phyloP scores from a whole-genome alignment of 768 basidiomycete species.

The Wakefieldia striispora region DNA sequence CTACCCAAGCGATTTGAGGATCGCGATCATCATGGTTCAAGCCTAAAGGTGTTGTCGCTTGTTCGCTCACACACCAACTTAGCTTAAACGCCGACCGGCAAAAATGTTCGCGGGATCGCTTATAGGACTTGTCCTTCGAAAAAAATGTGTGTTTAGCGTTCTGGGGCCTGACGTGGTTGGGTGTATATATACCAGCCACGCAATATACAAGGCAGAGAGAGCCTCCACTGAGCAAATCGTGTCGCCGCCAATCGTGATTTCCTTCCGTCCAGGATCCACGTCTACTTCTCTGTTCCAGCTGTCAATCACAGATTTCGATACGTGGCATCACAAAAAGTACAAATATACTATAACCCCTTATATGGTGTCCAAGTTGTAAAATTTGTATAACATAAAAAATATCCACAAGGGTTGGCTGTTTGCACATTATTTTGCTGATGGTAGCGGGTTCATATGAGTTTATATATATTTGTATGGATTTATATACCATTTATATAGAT shows the following conservation, averaged over 20 bases:
- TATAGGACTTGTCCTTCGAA: conserved; percentile 3
- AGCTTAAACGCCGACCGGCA: conserved; percentile 23
- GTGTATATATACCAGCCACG: background rate
- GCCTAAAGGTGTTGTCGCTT: conserved; percentile 30
- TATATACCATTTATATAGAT: too few species aligned
- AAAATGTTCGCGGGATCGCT: conserved; percentile 34
- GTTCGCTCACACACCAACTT: conserved; percentile 10
- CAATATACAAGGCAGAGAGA: too few species aligned
- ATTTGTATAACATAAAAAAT: too few species aligned
- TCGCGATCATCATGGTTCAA: conserved; percentile 24
- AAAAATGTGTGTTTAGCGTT: background rate
- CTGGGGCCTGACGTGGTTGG: background rate
- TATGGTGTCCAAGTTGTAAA: too few species aligned
- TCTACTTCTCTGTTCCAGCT: background rate
- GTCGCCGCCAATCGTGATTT: background rate
- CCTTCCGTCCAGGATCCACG: background rate
- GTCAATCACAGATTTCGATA: conserved; percentile 7
- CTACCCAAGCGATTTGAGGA: conserved; percentile 29
- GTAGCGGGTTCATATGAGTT: too few species aligned
- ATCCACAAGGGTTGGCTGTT: too few species aligned
- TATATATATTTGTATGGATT: too few species aligned
- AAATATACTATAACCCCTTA: too few species aligned
- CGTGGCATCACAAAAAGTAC: too few species aligned
- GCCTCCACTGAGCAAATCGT: too few species aligned
- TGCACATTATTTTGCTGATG: too few species aligned